These are phyloP conservation scores for Rhizopogon salebrosus DNA, from an alignment of 768 basidiomycete genomes.

Conservation along the genomic window DNA sequence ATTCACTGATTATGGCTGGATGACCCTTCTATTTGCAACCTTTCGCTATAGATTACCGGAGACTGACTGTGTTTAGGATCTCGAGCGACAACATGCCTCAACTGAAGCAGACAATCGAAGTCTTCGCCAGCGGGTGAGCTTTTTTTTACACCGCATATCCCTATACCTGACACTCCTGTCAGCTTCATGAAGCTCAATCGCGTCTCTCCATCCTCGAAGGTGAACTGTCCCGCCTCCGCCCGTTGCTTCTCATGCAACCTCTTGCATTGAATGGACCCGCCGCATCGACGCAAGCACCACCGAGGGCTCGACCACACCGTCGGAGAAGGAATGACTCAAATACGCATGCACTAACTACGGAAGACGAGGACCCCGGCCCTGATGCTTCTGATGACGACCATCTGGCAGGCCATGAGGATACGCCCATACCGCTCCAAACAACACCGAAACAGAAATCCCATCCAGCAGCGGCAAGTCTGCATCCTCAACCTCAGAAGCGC, in stretches of 20 bases:
- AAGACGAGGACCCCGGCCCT: conserved; percentile 22
- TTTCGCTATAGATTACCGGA: not conserved
- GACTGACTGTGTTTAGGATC: conserved; percentile 39
- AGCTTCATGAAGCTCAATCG: conserved; percentile 57
- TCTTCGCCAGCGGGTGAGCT: conserved; percentile 55
- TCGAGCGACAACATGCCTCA: conserved; percentile 43
- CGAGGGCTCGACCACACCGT: conserved; percentile 21
- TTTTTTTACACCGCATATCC: not conserved
- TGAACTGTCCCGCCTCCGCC: conserved; percentile 61
- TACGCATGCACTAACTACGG: conserved; percentile 5
- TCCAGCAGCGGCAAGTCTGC: conserved; percentile 13
- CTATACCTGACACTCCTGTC: conserved; percentile 5
- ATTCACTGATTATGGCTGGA: not conserved
- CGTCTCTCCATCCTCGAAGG: conserved; percentile 54
- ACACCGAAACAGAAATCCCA: conserved; percentile 20
- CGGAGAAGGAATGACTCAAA: conserved; percentile 22
- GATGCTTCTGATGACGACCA: conserved; percentile 23
- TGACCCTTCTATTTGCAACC: not conserved
- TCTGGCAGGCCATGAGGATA: conserved; percentile 11
- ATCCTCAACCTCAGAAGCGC: conserved; percentile 16
- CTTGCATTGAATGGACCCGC: conserved; percentile 18
- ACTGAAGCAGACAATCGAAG: conserved; percentile 58
- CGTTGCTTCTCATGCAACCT: conserved; percentile 64
- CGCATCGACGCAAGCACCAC: conserved; percentile 13
- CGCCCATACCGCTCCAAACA: conserved; percentile 17